A percentile compares a stretch with the other conserved stretches of the same genome.
Evolutionary conservation across 139 green algal genomes (phyloP).

Genomic region (Spirogloea muscicola): DNA sequence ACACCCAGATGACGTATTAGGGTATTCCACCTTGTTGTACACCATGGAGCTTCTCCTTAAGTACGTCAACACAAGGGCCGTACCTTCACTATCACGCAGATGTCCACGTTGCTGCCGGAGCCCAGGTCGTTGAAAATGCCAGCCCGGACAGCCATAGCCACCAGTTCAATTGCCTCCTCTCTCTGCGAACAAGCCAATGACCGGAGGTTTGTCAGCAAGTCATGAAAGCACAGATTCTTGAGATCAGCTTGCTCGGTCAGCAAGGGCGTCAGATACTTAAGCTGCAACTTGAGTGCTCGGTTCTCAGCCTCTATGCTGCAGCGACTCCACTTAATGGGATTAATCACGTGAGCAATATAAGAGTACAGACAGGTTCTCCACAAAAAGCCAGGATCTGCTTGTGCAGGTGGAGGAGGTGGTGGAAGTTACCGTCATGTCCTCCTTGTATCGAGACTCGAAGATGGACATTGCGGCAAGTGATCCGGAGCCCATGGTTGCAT

Average conservation of each 20-base stretch:
- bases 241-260: too few species aligned
- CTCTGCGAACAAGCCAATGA: slow-evolving; percentile 36
- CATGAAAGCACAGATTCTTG: too few species aligned
- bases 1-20: not conserved
- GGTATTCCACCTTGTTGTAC: not conserved
- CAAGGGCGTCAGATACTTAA: too few species aligned
- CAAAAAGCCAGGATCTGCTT: too few species aligned
- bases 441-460: slow-evolving; percentile 93
- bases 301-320: too few species aligned
- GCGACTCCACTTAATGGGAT: too few species aligned
- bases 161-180: slow-evolving; percentile 79
- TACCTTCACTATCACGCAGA: slow-evolving; percentile 90
- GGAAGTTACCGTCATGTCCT: slow-evolving; percentile 83
- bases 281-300: too few species aligned
- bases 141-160: slow-evolving; percentile 57
- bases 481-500: slow-evolving; percentile 93
- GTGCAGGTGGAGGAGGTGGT: too few species aligned
- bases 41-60: not conserved
- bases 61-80: not conserved
- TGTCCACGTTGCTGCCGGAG: slow-evolving; percentile 93
- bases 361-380: too few species aligned
- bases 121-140: slow-evolving; percentile 97
- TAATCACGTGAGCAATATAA: too few species aligned
- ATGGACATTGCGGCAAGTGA: slow-evolving; percentile 95
- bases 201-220: too few species aligned